Evolutionary conservation across 192 early-diverging fungal genomes (phyloP).

Genomic region (Coemansia sp.): DNA sequence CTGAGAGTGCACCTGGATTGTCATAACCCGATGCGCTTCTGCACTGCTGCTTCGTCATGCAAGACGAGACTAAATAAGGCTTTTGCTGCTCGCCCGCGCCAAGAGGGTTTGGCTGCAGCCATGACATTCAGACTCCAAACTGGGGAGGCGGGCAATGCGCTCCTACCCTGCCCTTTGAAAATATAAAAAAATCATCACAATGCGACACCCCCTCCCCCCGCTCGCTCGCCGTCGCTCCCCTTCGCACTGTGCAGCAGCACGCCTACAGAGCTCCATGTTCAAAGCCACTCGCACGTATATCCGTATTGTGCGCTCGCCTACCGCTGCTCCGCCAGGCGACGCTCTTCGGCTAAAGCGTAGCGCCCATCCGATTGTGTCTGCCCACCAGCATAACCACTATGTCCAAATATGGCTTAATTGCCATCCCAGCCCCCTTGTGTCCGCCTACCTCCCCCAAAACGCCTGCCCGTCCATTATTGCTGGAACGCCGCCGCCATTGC

Average conservation of each 20-base stretch:
- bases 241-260: neutral
- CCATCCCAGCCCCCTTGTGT: conserved; percentile 13
- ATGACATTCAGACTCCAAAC: neutral
- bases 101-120: conserved; percentile 20
- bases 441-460: conserved; percentile 2
- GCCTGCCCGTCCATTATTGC: neutral
- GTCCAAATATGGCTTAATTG: conserved; percentile 25
- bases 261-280: conserved; percentile 6
- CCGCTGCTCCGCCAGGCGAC: conserved; percentile 6
- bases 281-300: conserved; percentile 18
- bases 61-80: conserved; percentile 31
- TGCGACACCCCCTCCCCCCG: neutral
- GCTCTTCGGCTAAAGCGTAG: conserved; percentile 24
- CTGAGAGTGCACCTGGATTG: conserved; percentile 32
- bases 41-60: conserved; percentile 25
- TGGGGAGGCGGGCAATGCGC: neutral
- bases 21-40: conserved; percentile 42
- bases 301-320: neutral
- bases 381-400: neutral
- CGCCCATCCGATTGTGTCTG: conserved; percentile 12
- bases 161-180: neutral
- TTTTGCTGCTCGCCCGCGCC: neutral
- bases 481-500: conserved; percentile 1
- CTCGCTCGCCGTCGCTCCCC: neutral
- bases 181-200: neutral